Percentiles rank a stretch among this genome's conserved stretches.
Evolutionary conservation across 73 alveolate species (phyloP).

Genomic region (Paramecium bursaria): DNA sequence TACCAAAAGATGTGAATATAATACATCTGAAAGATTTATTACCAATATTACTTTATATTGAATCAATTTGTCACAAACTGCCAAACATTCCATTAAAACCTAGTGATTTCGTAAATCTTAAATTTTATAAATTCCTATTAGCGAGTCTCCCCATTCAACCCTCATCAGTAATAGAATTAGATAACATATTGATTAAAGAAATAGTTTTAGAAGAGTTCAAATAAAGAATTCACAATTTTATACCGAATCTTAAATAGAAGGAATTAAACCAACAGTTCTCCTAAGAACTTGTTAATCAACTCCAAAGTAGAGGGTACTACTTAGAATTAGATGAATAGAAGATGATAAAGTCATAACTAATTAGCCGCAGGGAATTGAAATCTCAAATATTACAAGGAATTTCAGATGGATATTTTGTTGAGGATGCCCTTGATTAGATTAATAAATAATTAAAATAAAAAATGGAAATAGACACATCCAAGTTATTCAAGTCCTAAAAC

Average conservation of each 20-base stretch:
- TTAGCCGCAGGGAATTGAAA: slow-evolving; percentile 5
- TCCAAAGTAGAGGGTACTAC: background rate
- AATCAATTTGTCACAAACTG: background rate
- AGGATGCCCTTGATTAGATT: background rate
- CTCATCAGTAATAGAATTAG: slow-evolving; percentile 22
- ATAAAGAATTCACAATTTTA: slow-evolving; percentile 9
- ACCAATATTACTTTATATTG: slow-evolving; percentile 21
- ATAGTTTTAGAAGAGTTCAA: slow-evolving; percentile 23
- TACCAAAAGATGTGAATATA: slow-evolving; percentile 35
- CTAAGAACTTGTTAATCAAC: slow-evolving; percentile 28
- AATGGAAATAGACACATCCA: background rate
- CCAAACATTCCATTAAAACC: background rate
- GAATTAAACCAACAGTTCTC: slow-evolving; percentile 8
- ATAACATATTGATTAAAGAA: slow-evolving; percentile 23
- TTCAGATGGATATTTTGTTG: slow-evolving; percentile 33
- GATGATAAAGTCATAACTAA: background rate
- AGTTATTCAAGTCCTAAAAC: slow-evolving; percentile 36
- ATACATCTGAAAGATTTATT: slow-evolving; percentile 23
- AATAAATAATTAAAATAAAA: background rate
- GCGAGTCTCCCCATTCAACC: slow-evolving; percentile 50
- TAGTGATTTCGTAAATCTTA: slow-evolving; percentile 10
- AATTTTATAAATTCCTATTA: slow-evolving; percentile 36
- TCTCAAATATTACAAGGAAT: background rate
- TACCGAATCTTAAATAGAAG: background rate
- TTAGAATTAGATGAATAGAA: slow-evolving; percentile 45